Conservation (phyloP, 1,284 basidiomycete species). For the Marasmius sp. region DNA sequence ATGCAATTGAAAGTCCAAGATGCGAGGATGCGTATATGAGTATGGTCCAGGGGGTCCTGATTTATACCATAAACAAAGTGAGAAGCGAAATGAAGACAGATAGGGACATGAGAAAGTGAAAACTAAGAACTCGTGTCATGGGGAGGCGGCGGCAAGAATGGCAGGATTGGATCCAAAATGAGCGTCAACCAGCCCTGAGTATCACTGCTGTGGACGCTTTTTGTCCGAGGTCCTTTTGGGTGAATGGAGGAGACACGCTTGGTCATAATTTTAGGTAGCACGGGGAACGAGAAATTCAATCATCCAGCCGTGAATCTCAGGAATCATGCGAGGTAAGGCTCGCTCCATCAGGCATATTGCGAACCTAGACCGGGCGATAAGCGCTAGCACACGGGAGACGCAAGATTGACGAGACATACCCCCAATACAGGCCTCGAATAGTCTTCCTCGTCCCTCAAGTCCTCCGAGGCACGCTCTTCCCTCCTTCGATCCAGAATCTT, state of each 20-base stretch:
- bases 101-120: neutral
- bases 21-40: neutral
- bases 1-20: neutral
- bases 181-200: too few relatives aligned
- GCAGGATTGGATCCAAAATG: too few relatives aligned
- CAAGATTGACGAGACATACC: conserved; percentile 33
- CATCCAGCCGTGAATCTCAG: neutral
- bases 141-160: too few relatives aligned
- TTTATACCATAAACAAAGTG: neutral
- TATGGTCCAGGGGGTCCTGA: neutral
- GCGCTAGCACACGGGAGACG: neutral
- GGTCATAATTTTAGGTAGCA: too few relatives aligned
- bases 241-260: too few relatives aligned
- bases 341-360: conserved; percentile 16
- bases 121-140: neutral
- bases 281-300: too few relatives aligned
- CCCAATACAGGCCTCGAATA: conserved; percentile 59
- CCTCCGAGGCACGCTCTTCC: conserved; percentile 28
- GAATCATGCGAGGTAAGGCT: neutral
- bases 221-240: too few relatives aligned
- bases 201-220: too few relatives aligned
- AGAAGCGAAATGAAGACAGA: neutral
- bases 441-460: conserved; percentile 52
- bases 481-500: conserved; percentile 15
- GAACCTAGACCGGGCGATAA: conserved; percentile 11